A percentile compares a stretch with the other conserved stretches of the same genome.
Evolutionary conservation across 169 alveolate genomes (phyloP).

Genomic region (Neospora caninum): DNA sequence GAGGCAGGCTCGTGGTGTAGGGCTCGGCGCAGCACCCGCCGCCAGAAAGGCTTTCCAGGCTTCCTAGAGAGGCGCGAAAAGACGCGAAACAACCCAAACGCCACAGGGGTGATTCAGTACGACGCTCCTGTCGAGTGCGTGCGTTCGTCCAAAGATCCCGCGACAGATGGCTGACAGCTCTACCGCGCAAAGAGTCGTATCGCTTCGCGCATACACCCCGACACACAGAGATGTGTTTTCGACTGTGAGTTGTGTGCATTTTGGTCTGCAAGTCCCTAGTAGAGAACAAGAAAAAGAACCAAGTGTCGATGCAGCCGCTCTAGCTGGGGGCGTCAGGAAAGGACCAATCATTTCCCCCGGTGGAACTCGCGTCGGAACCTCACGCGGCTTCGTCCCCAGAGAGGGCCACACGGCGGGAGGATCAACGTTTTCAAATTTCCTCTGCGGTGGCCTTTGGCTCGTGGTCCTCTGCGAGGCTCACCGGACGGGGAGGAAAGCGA

Average conservation of each 20-base stretch:
- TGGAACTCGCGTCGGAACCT: background rate
- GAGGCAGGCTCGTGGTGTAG: background rate
- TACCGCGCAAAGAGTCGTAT: no score
- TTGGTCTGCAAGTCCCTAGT: no score
- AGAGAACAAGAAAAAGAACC: no score
- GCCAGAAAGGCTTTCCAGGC: constrained; percentile 24
- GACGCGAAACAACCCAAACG: background rate
- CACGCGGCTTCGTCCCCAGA: background rate
- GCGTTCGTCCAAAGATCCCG: no score
- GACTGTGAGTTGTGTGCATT: no score
- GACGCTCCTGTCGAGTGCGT: no score
- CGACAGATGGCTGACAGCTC: no score
- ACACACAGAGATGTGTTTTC: no score
- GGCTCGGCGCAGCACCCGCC: constrained; percentile 8
- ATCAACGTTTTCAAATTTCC: background rate
- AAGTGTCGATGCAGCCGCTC: background rate
- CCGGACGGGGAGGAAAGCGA: constrained; percentile 72
- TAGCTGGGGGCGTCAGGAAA: background rate
- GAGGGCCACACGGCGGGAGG: background rate
- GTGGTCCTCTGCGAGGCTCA: background rate
- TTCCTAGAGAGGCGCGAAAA: background rate
- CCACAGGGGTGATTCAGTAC: background rate
- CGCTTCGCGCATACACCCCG: no score
- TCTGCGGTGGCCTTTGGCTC: background rate
- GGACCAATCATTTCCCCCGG: background rate